A percentile compares a stretch with the other conserved stretches of the same genome.
Conservation (phyloP, 2,329 filamentous ascomycete genomes). For the Pseudogymnoascus sp. region DNA sequence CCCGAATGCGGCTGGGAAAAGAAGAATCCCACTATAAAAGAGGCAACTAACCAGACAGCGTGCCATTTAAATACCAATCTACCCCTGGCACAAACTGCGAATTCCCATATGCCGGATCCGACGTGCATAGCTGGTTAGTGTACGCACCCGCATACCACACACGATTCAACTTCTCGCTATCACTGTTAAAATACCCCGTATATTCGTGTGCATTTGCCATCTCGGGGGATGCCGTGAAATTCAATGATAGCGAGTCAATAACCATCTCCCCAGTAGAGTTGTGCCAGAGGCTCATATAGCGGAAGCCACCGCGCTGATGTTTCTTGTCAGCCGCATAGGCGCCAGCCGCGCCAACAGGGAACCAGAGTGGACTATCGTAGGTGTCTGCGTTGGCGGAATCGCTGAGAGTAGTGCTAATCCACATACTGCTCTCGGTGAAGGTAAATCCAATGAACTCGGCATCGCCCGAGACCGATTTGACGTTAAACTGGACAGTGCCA, state of each 20-base stretch:
- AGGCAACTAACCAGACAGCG: background rate
- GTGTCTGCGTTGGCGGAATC: slow-evolving; percentile 39
- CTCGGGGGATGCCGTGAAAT: slow-evolving; percentile 32
- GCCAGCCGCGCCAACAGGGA: slow-evolving; percentile 30
- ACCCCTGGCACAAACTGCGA: slow-evolving; percentile 11
- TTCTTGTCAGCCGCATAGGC: slow-evolving; percentile 33
- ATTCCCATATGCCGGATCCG: slow-evolving; percentile 19
- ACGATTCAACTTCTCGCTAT: slow-evolving; percentile 28
- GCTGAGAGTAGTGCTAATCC: slow-evolving; percentile 37
- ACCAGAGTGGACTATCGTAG: slow-evolving; percentile 41
- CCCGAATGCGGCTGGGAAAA: background rate
- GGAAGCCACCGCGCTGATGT: slow-evolving; percentile 36
- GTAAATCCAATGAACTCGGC: slow-evolving; percentile 31
- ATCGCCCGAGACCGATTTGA: slow-evolving; percentile 18
- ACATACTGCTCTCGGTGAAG: slow-evolving; percentile 34
- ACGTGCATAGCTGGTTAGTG: slow-evolving; percentile 24
- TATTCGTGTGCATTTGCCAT: slow-evolving; percentile 10
- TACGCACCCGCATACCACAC: slow-evolving; percentile 32
- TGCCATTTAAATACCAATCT: background rate
- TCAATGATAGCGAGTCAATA: slow-evolving; percentile 29
- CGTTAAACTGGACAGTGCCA: slow-evolving; percentile 29
- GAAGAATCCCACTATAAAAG: background rate
- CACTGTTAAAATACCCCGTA: slow-evolving; percentile 22
- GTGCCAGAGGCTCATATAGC: slow-evolving; percentile 37
- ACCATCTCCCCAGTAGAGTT: slow-evolving; percentile 34